These are phyloP conservation scores for Fagopyrum tataricum DNA, from an alignment of 148 eudicot species.

Conservation along the genomic window DNA sequence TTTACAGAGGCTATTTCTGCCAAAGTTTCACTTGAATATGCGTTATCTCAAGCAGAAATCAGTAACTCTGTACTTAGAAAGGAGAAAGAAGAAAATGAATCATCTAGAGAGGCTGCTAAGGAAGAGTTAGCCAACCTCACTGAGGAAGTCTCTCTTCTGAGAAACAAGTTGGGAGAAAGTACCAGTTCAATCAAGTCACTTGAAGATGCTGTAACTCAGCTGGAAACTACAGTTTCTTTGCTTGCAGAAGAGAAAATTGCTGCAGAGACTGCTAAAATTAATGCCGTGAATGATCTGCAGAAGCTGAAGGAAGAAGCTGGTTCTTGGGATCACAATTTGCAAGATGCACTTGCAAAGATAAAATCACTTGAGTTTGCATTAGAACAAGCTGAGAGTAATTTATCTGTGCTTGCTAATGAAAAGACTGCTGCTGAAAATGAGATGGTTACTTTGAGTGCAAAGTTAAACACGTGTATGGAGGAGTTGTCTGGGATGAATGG, in stretches of 20 bases:
- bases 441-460: conserved; percentile 41
- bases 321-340: conserved; percentile 35
- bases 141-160: conserved; percentile 40
- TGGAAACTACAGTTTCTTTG: conserved; percentile 40
- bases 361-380: conserved; percentile 54
- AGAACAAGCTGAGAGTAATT: conserved; percentile 38
- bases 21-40: conserved; percentile 50
- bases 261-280: conserved; percentile 34
- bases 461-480: conserved; percentile 60
- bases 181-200: conserved; percentile 52
- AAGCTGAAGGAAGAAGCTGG: conserved; percentile 63
- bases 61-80: conserved; percentile 35
- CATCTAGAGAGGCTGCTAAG: conserved; percentile 40
- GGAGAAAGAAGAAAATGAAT: conserved; percentile 60
- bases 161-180: conserved; percentile 45
- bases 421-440: conserved; percentile 58
- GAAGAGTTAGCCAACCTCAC: conserved; percentile 51
- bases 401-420: conserved; percentile 46
- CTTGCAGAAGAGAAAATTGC: conserved; percentile 54
- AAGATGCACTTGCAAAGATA: conserved; percentile 41
- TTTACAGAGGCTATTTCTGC: conserved; percentile 40
- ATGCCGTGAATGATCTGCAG: conserved; percentile 48
- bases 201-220: conserved; percentile 55
- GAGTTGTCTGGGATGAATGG: conserved; percentile 64
- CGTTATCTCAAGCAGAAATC: conserved; percentile 51